Evolutionary conservation across 2,329 filamentous ascomycete species (phyloP), one percentile per base, ranked within the genome.

Genomic region (Aulographum hederae): DNA sequence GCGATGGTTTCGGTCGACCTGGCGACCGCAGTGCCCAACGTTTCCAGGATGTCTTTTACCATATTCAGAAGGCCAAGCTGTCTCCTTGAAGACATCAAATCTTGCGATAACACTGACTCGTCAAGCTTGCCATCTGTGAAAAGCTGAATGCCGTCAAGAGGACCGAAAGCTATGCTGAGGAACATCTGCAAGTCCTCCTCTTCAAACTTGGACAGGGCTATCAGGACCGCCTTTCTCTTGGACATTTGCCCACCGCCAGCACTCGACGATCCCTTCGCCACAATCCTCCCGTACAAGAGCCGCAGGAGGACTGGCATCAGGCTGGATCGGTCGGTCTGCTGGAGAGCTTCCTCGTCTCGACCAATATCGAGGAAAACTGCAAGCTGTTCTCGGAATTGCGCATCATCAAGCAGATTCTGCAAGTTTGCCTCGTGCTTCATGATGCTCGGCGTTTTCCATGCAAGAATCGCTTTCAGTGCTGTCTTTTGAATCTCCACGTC

Each of bases 41-140:
- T 82, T 35, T 78, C 77, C 37, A 95, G 72, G 48, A 95, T 71
- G 8, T 86, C 73, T 37, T 84, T 75, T 31, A 89, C 65, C 81
- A 95, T 89, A 47, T 91, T 92, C 32, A 93, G 58, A 47, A 94
- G 72, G 60, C 91, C 89, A 36, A 89, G 68, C 51, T 94, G 86
- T 51, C 85, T 89, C 44, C 85, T 71, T 8, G 67, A 56, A 12
- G 69, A 66, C 17, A 85, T 55, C 10, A 77, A 38, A 28, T 79
- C 68, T 18, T 63, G 54, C 1, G 60, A 50, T 30, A 84, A 67
- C 1, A 62, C 47, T 34, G 65, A 57, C 31, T 68, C 60, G 3
- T 65, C 54, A 5, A 70, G 43, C 4, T 54, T 43, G 1, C 56
- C 47, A 8, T 64, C 54, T 32, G 67, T 59, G 13, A 78, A 44